phyloP scores from a whole-genome alignment of 1,284 basidiomycete species.

The Heliocybe sulcata region DNA sequence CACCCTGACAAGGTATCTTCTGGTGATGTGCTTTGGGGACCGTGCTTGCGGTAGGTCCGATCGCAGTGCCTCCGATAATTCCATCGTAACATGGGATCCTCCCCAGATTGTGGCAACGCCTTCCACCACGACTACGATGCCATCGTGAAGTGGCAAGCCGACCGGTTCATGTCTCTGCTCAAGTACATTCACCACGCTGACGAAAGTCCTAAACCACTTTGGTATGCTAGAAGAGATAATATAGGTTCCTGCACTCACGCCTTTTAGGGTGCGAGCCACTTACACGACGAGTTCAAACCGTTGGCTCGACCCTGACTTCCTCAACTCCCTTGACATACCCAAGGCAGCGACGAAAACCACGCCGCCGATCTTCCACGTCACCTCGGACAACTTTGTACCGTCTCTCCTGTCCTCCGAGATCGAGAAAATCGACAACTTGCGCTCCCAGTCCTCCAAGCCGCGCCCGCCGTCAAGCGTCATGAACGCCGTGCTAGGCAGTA shows the following conservation, averaged over 20 bases:
- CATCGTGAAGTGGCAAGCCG: slow-evolving; percentile 22
- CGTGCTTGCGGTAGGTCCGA: slow-evolving; percentile 9
- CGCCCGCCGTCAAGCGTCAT: slow-evolving; percentile 10
- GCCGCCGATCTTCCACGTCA: slow-evolving; percentile 18
- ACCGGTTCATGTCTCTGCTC: slow-evolving; percentile 21
- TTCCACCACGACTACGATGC: slow-evolving; percentile 25
- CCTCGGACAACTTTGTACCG: slow-evolving; percentile 17
- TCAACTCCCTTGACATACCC: slow-evolving; percentile 10
- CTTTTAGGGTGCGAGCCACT: slow-evolving; percentile 18
- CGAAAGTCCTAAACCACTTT: slow-evolving; percentile 10
- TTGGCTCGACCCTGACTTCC: slow-evolving; percentile 15
- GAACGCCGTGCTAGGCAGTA: slow-evolving; percentile 17
- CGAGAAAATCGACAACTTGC: slow-evolving; percentile 23
- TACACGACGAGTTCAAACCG: slow-evolving; percentile 13
- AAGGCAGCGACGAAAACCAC: background rate
- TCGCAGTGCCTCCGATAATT: no score
- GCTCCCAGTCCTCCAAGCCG: slow-evolving; percentile 11
- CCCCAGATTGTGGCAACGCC: slow-evolving; percentile 18
- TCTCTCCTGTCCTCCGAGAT: slow-evolving; percentile 17
- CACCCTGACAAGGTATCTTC: slow-evolving; percentile 18
- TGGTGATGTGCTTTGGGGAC: slow-evolving; percentile 22
- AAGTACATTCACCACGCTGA: slow-evolving; percentile 15
- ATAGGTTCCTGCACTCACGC: no score
- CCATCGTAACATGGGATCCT: no score
- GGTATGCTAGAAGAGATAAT: slow-evolving; percentile 4